A percentile compares a stretch with the other conserved stretches of the same genome.
Evolutionary conservation across 352 stramenopile genomes (phyloP).

Genomic region (Globisporangium emineosum): DNA sequence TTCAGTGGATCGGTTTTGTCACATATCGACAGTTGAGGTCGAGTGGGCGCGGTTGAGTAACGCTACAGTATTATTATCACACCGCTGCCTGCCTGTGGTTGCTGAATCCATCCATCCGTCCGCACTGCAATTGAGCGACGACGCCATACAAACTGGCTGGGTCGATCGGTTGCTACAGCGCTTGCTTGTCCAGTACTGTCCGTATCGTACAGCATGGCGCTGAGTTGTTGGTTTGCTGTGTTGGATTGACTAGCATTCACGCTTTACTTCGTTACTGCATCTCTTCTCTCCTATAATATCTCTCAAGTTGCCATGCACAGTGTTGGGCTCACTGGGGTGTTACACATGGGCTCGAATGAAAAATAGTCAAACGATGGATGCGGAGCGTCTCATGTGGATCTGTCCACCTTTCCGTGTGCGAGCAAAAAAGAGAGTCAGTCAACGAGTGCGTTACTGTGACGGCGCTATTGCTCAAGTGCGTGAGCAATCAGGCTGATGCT

Average conservation of each 20-base stretch:
- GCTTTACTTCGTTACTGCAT: neutral
- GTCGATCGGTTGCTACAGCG: neutral
- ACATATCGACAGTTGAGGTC: slow-evolving; percentile 4
- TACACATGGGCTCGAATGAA: slow-evolving; percentile 12
- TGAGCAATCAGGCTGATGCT: neutral
- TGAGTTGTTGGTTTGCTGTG: neutral
- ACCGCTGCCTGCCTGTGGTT: too few relatives aligned
- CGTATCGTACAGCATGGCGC: neutral
- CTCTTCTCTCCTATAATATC: too few relatives aligned
- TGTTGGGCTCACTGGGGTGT: neutral
- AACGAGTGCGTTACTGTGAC: too few relatives aligned
- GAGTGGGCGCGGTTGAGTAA: too few relatives aligned
- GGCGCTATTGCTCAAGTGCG: neutral
- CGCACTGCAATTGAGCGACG: neutral
- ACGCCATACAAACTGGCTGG: neutral
- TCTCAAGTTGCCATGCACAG: too few relatives aligned
- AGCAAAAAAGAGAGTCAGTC: neutral
- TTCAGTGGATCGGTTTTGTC: slow-evolving; percentile 1
- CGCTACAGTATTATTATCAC: too few relatives aligned
- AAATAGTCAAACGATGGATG: neutral
- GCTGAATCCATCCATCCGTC: neutral
- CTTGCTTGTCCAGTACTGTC: neutral
- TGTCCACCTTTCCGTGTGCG: neutral
- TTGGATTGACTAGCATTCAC: slow-evolving; percentile 7
- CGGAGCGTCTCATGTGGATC: slow-evolving; percentile 9